Evolutionary conservation across 2,329 filamentous ascomycete genomes (phyloP).

Genomic region (Sclerotinia borealis): DNA sequence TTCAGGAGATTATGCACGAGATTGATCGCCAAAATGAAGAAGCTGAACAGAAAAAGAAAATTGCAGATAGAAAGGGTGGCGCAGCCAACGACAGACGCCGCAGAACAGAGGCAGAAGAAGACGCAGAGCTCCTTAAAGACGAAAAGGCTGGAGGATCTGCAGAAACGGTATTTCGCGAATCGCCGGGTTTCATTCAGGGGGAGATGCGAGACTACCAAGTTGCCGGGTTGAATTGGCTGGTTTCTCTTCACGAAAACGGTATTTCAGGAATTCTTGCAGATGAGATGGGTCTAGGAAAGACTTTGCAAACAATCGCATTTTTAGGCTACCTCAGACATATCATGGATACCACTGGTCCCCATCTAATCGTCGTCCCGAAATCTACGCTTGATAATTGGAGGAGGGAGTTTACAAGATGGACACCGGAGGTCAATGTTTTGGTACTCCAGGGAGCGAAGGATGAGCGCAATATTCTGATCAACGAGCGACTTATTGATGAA

Average conservation of each 20-base stretch:
- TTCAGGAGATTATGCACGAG: conserved; percentile 87
- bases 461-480: conserved; percentile 80
- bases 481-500: conserved; percentile 84
- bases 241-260: conserved; percentile 96
- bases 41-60: conserved; percentile 64
- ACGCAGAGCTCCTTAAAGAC: conserved; percentile 80
- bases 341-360: conserved; percentile 81
- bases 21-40: conserved; percentile 91
- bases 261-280: conserved; percentile 97
- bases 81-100: conserved; percentile 72
- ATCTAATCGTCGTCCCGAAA: conserved; percentile 88
- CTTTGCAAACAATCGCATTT: conserved; percentile 94
- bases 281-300: conserved; percentile 98
- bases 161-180: conserved; percentile 89
- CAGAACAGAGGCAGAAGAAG: conserved; percentile 94
- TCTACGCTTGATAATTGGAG: conserved; percentile 99
- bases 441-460: conserved; percentile 95
- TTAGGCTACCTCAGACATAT: conserved; percentile 90
- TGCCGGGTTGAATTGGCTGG: conserved; percentile 92
- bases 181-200: conserved; percentile 77
- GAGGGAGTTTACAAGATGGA: conserved; percentile 89
- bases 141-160: conserved; percentile 83
- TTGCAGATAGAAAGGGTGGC: conserved; percentile 73
- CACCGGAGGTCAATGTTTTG: conserved; percentile 88
- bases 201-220: conserved; percentile 96